Percentiles rank a stretch among this genome's conserved stretches.
Evolutionary conservation across 2,329 filamentous ascomycete genomes (phyloP).

Genomic region (Fusarium sp.): DNA sequence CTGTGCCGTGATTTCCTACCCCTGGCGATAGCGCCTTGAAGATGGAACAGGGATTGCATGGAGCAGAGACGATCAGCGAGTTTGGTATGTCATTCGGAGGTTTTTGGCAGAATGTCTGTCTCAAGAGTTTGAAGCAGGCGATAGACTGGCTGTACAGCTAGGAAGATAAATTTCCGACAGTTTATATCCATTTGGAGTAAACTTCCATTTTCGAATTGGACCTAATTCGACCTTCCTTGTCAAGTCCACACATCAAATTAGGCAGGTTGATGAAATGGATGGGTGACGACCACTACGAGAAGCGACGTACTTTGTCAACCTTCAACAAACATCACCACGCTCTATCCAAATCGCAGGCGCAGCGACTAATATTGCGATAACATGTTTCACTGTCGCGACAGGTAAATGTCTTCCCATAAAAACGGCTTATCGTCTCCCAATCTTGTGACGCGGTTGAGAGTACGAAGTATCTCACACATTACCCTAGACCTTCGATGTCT

Average conservation of each 20-base stretch:
- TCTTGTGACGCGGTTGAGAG: not conserved
- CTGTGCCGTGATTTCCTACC: slow-evolving; percentile 8
- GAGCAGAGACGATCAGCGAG: not conserved
- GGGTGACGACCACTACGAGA: too few relatives aligned
- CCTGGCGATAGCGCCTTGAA: not conserved
- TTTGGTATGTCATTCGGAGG: not conserved
- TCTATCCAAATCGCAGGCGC: accelerated
- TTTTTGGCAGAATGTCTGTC: not conserved
- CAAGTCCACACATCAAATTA: accelerated
- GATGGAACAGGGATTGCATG: not conserved
- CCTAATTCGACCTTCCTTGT: too few relatives aligned
- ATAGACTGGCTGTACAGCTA: not conserved
- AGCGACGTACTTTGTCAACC: too few relatives aligned
- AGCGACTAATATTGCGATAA: accelerated
- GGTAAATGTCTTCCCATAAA: too few relatives aligned
- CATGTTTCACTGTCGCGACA: not conserved
- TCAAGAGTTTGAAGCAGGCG: not conserved
- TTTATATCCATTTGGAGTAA: not conserved
- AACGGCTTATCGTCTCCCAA: not conserved
- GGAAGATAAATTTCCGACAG: not conserved
- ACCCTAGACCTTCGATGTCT: not conserved
- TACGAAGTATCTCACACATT: not conserved
- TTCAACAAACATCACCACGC: not conserved
- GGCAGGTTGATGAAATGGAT: too few relatives aligned
- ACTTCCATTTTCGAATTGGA: not conserved